phyloP scores from a whole-genome alignment of 768 basidiomycete species.

The Termitomyces sp. region DNA sequence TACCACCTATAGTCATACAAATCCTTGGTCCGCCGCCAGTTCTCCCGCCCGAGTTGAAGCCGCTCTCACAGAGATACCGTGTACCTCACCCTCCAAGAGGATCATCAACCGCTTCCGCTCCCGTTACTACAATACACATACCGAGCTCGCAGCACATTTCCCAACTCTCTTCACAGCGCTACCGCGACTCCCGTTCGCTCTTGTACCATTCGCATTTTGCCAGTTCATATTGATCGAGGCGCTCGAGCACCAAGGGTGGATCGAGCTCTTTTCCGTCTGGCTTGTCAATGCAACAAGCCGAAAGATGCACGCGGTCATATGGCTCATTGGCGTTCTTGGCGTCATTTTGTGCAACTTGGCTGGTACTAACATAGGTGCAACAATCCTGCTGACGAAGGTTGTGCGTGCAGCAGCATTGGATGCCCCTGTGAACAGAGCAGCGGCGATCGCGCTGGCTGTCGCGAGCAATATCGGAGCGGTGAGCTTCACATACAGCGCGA shows the following conservation, averaged over 20 bases:
- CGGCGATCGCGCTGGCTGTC: slow-evolving; percentile 72
- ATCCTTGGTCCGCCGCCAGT: slow-evolving; percentile 9
- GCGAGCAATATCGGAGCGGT: slow-evolving; percentile 91
- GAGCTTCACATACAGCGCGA: slow-evolving; percentile 83
- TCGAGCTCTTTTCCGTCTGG: slow-evolving; percentile 75
- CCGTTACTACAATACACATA: slow-evolving; percentile 4
- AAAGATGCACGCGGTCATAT: slow-evolving; percentile 46
- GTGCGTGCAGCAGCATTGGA: slow-evolving; percentile 45
- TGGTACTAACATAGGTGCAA: slow-evolving; percentile 89
- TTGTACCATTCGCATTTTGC: slow-evolving; percentile 89
- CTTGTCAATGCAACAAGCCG: slow-evolving; percentile 38
- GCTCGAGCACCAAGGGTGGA: slow-evolving; percentile 82
- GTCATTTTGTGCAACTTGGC: slow-evolving; percentile 77
- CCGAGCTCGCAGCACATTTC: slow-evolving; percentile 35
- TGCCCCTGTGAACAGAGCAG: slow-evolving; percentile 39
- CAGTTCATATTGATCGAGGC: slow-evolving; percentile 94
- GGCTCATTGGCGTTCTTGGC: slow-evolving; percentile 65
- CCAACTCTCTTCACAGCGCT: slow-evolving; percentile 68
- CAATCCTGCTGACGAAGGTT: slow-evolving; percentile 82
- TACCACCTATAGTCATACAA: slow-evolving; percentile 1
- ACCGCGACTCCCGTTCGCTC: slow-evolving; percentile 68
- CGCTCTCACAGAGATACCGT: slow-evolving; percentile 1
- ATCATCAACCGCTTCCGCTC: slow-evolving; percentile 2
- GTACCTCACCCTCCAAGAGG: neutral
- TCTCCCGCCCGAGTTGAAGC: neutral